Base-by-base conservation (phyloP, 352 stramenopile genomes). In the Globisporangium emineosum region DNA sequence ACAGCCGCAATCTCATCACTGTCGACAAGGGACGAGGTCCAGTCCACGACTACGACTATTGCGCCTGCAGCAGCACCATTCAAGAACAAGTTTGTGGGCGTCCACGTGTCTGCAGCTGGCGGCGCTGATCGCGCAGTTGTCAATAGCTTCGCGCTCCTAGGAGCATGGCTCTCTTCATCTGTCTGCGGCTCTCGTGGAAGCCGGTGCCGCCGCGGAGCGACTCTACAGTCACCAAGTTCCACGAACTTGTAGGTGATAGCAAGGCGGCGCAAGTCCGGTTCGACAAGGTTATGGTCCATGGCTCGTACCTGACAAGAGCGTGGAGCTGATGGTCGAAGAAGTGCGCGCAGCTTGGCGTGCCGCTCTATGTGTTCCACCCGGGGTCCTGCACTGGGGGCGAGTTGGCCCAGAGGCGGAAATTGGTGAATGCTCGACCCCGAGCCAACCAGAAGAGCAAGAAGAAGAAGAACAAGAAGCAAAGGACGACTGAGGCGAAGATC, bases 281-380 rank as follows among this genome's bases (percentile, higher is more conserved):
- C 7, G 33, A 65, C 3, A 59, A 81, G 17, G 49, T 81, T 2
- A 71, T 71, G 3, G 73, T 80, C 5, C 76, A 84, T 29, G 76
- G 76, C 57, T 81, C 71, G 29, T 84, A 84, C 57, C 67, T 84
- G 27, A 32, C 76, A 79, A 78, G 54, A 84, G 76, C 55, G 64
- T 78, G 19, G 64, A 66, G 9, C 49, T 79, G 8, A 75, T 83
- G 63, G 29, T 78, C 19, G 76, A 83, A 61, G 76, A 84, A 42
- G 76, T 84, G 15, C 51, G 37, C 67, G 57, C 66, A 78, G 55
- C 60, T 84, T 12, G 76, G 76, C 21, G 54, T 84, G 9, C 66
- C 19, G 21, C 56, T 67, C 35, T 84, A 81, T 51, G 75, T 81
- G 19, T 79, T 84, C 58, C 76, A 84, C 57, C 76, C 76, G 3